These are phyloP conservation scores for Eucalyptus grandis DNA, from an alignment of 345 rosid genomes.

Conservation along the genomic window DNA sequence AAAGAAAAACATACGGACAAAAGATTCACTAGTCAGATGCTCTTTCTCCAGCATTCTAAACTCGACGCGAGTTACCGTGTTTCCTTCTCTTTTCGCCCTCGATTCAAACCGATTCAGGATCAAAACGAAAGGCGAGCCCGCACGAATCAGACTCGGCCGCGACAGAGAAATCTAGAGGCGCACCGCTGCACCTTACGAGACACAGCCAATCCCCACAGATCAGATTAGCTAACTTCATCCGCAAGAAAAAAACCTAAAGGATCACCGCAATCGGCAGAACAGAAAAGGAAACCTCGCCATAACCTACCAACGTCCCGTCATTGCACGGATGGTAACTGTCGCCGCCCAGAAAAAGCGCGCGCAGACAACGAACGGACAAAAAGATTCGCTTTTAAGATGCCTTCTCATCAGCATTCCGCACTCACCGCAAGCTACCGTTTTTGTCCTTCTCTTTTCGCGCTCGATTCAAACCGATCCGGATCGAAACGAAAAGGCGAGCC, in stretches of 20 bases:
- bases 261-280: neutral
- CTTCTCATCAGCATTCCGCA: neutral
- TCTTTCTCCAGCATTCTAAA: neutral
- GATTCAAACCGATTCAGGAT: neutral
- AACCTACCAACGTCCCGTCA: neutral
- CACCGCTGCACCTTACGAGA: neutral
- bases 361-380: neutral
- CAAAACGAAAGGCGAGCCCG: neutral
- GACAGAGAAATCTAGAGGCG: neutral
- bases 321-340: neutral
- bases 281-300: neutral
- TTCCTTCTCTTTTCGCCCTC: neutral
- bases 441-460: neutral
- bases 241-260: neutral
- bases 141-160: neutral
- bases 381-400: neutral
- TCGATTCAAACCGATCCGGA: neutral
- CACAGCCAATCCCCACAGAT: neutral
- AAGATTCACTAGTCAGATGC: neutral
- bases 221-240: neutral
- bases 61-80: neutral
- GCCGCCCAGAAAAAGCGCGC: neutral
- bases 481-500: neutral
- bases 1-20: neutral
- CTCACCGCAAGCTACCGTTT: neutral